Conservation (phyloP, 129 eudicot species). For the Centella asiatica region DNA sequence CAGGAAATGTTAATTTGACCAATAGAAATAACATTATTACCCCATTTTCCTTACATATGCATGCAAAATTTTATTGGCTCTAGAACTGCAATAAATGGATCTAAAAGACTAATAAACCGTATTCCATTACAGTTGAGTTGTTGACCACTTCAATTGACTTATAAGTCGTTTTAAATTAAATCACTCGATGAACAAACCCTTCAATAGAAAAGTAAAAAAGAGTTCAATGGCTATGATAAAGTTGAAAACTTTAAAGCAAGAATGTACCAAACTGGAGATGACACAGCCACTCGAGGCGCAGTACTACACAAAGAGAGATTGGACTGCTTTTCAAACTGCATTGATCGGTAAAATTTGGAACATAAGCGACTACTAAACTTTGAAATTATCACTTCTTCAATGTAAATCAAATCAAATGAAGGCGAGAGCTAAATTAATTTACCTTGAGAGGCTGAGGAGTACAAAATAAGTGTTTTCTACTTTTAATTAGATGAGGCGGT, state of each 20-base stretch:
- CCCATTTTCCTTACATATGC: too few relatives aligned
- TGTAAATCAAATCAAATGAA: neutral
- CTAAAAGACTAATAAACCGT: too few relatives aligned
- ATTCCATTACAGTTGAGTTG: too few relatives aligned
- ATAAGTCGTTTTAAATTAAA: too few relatives aligned
- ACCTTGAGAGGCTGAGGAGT: constrained; percentile 22
- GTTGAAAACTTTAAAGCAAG: neutral
- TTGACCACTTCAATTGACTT: too few relatives aligned
- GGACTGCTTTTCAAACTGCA: constrained; percentile 42
- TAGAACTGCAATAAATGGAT: too few relatives aligned
- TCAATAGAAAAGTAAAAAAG: too few relatives aligned
- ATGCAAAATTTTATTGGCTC: too few relatives aligned
- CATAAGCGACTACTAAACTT: neutral
- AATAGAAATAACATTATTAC: too few relatives aligned
- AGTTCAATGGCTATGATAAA: too few relatives aligned
- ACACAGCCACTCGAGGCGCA: constrained; percentile 31
- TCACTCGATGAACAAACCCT: too few relatives aligned
- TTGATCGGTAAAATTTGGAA: neutral
- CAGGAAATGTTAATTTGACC: too few relatives aligned
- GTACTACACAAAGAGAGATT: constrained; percentile 21
- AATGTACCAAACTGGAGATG: constrained; percentile 45
- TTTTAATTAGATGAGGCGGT: constrained; percentile 18
- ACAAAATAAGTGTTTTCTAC: constrained; percentile 2
- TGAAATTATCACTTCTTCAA: neutral
- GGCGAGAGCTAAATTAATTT: neutral